Evolutionary conservation across 2,329 filamentous ascomycete genomes (phyloP).

Genomic region (Hysterium pulicare): DNA sequence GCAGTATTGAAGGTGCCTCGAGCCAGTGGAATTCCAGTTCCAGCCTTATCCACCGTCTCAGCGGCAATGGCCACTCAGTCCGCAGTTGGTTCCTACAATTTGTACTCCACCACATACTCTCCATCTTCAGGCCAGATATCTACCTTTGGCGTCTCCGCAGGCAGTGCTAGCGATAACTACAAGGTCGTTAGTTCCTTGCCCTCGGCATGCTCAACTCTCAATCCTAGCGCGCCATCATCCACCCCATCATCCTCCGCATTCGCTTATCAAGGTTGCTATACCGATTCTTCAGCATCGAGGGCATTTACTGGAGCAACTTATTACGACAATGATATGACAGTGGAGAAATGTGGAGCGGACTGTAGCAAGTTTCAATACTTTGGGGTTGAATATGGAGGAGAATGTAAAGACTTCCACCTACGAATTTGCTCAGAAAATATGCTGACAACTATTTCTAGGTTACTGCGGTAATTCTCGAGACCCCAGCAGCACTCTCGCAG

Average conservation of each 20-base stretch:
- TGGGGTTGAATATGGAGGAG: slow-evolving; percentile 18
- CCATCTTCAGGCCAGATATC: slow-evolving; percentile 13
- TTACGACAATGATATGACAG: slow-evolving; percentile 15
- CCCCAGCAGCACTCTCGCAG: slow-evolving; percentile 9
- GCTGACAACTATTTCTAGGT: no score
- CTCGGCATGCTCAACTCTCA: slow-evolving; percentile 15
- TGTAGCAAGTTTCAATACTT: slow-evolving; percentile 21
- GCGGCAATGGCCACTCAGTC: slow-evolving; percentile 22
- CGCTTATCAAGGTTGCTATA: slow-evolving; percentile 22
- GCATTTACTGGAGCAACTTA: slow-evolving; percentile 13
- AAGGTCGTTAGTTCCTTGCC: slow-evolving; percentile 16
- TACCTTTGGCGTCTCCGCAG: slow-evolving; percentile 20
- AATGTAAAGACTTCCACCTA: slow-evolving; percentile 12
- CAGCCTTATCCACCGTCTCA: slow-evolving; percentile 20
- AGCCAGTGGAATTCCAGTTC: slow-evolving; percentile 18
- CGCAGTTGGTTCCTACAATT: slow-evolving; percentile 20
- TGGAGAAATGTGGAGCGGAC: slow-evolving; percentile 19
- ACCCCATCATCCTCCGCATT: slow-evolving; percentile 9
- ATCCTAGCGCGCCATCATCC: slow-evolving; percentile 6
- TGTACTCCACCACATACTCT: slow-evolving; percentile 22
- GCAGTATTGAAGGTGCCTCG: slow-evolving; percentile 21
- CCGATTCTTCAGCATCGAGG: slow-evolving; percentile 12
- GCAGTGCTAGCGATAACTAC: slow-evolving; percentile 15
- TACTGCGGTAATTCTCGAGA: slow-evolving; percentile 19
- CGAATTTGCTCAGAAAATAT: no score